Evolutionary conservation across 208 protist genomes (phyloP).

Genomic region (Porcisia hertigi): DNA sequence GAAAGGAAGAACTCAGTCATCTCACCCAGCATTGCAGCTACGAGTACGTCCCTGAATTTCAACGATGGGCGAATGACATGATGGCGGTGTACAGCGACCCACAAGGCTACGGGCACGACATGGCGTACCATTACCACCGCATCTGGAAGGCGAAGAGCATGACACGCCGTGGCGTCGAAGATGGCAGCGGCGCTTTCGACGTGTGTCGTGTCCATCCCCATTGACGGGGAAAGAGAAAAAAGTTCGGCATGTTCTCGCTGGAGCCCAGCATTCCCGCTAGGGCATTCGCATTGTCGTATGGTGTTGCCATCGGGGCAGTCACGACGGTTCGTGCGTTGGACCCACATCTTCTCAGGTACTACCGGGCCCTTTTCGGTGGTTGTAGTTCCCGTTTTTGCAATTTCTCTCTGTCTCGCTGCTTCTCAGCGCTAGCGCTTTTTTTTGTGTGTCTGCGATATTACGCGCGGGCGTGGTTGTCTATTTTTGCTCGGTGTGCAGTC

Average conservation of each 20-base stretch:
- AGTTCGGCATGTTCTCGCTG: background rate
- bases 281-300: too few relatives aligned
- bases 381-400: background rate
- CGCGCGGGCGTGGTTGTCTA: too few relatives aligned
- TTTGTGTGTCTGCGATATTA: background rate
- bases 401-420: background rate
- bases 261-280: background rate
- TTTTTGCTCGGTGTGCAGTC: too few relatives aligned
- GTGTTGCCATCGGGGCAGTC: background rate
- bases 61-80: constrained; percentile 91
- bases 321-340: background rate
- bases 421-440: background rate
- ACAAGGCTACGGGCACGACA: constrained; percentile 84
- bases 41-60: constrained; percentile 92
- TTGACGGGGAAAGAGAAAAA: constrained; percentile 1
- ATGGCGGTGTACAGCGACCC: constrained; percentile 89
- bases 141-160: constrained; percentile 89
- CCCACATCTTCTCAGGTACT: background rate
- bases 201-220: constrained; percentile 65
- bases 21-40: constrained; percentile 86
- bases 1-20: constrained; percentile 87
- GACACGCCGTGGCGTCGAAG: constrained; percentile 73
- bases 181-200: constrained; percentile 82
- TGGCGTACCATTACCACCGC: constrained; percentile 92
- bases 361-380: background rate